These are phyloP conservation scores for Brassica hybrid DNA, from an alignment of 441 rosid species.

Conservation along the genomic window DNA sequence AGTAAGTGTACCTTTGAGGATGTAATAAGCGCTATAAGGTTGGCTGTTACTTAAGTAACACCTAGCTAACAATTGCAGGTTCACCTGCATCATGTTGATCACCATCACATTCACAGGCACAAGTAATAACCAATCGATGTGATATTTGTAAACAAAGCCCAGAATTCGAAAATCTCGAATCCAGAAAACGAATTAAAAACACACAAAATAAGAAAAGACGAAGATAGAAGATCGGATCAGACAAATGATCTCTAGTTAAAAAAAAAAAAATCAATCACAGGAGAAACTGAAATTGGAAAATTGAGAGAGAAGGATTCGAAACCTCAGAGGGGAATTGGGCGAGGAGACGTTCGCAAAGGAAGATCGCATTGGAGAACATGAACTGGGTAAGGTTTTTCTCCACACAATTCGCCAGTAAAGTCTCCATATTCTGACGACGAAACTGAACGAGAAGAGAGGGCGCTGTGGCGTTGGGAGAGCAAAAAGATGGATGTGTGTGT, in stretches of 20 bases:
- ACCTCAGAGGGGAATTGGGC: constrained; percentile 68
- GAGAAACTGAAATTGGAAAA: background rate
- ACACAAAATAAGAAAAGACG: too few relatives aligned
- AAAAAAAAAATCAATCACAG: background rate
- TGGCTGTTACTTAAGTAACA: constrained; percentile 61
- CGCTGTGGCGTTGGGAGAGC: too few relatives aligned
- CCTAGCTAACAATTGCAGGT: constrained; percentile 60
- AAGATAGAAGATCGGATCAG: background rate
- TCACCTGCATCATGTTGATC: constrained; percentile 46
- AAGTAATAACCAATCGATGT: too few relatives aligned
- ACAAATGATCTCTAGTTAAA: background rate
- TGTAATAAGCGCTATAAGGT: constrained; percentile 56
- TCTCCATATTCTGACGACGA: constrained; percentile 47
- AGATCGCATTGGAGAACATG: constrained; percentile 55
- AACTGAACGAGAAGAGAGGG: too few relatives aligned
- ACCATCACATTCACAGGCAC: too few relatives aligned
- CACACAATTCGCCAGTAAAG: constrained; percentile 46
- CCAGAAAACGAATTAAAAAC: too few relatives aligned
- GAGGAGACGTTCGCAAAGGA: constrained; percentile 62
- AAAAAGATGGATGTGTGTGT: too few relatives aligned
- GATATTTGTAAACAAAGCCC: constrained; percentile 12
- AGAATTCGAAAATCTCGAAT: too few relatives aligned
- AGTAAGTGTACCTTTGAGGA: constrained; percentile 53
- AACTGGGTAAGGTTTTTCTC: constrained; percentile 52
- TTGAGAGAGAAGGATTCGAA: background rate